Evolutionary conservation across 768 basidiomycete species (phyloP).

Genomic region (Coprinopsis strossmayeri): DNA sequence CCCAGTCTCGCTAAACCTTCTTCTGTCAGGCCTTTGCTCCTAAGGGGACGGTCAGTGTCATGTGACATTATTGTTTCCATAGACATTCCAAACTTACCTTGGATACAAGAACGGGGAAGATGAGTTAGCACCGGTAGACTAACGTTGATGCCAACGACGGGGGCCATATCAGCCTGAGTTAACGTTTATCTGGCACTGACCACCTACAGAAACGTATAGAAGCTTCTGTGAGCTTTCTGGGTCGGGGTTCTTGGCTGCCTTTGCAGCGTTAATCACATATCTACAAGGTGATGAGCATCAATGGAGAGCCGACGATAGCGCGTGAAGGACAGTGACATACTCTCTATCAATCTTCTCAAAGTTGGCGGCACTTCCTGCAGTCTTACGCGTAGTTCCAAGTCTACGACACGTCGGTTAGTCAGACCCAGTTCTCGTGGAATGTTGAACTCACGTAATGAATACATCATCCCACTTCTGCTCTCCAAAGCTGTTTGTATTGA

Average conservation of each 20-base stretch:
- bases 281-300: conserved; percentile 27
- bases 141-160: too few species aligned
- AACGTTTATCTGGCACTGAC: too few species aligned
- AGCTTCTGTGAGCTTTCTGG: conserved; percentile 46
- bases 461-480: conserved; percentile 69
- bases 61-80: neutral
- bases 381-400: conserved; percentile 57
- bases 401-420: conserved; percentile 26
- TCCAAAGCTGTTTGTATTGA: conserved; percentile 43
- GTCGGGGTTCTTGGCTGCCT: conserved; percentile 49
- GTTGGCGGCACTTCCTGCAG: conserved; percentile 54
- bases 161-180: too few species aligned
- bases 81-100: conserved; percentile 32
- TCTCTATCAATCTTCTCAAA: conserved; percentile 78
- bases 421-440: too few species aligned
- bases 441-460: conserved; percentile 56
- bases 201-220: conserved; percentile 62
- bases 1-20: conserved; percentile 57
- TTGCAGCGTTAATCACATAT: conserved; percentile 71
- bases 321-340: conserved; percentile 29
- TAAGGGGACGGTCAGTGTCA: conserved; percentile 18
- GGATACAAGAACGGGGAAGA: conserved; percentile 46
- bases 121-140: conserved; percentile 46
- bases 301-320: neutral
- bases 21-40: conserved; percentile 75